A percentile compares a stretch with the other conserved stretches of the same genome.
phyloP scores from a whole-genome alignment of 108 stramenopile genomes.

The Cyclotella choctawhatcheeana region DNA sequence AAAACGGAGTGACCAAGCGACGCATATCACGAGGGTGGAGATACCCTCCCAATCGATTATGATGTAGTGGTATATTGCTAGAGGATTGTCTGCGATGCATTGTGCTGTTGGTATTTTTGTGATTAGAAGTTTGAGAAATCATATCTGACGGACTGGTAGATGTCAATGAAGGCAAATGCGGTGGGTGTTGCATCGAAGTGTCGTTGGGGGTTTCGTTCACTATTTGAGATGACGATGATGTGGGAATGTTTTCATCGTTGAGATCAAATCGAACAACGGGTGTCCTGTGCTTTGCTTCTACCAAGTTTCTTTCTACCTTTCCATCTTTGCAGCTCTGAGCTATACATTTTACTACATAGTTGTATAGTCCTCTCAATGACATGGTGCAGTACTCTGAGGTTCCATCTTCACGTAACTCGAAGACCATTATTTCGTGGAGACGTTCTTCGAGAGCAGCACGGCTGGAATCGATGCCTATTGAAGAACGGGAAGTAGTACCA shows the following conservation, averaged over 20 bases:
- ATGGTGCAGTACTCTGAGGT: slow-evolving; percentile 47
- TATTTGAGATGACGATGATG: no score
- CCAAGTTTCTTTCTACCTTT: slow-evolving; percentile 1
- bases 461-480: neutral
- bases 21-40: slow-evolving; percentile 94
- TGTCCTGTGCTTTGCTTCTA: neutral
- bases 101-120: neutral
- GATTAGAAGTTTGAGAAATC: neutral
- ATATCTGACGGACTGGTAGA: neutral
- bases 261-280: neutral
- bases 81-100: neutral
- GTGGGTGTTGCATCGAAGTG: no score
- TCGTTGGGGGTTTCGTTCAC: neutral
- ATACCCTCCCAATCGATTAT: slow-evolving; percentile 81
- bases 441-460: slow-evolving; percentile 44
- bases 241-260: neutral
- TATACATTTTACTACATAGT: slow-evolving; percentile 68
- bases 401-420: slow-evolving; percentile 73
- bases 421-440: slow-evolving; percentile 72
- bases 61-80: neutral
- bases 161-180: slow-evolving; percentile 9
- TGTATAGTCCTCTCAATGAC: slow-evolving; percentile 69
- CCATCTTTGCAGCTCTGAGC: slow-evolving; percentile 34
- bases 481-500: neutral
- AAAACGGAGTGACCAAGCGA: slow-evolving; percentile 89